These are phyloP conservation scores for Trypanosoma vivax DNA, from an alignment of 208 protist genomes.

Conservation along the genomic window DNA sequence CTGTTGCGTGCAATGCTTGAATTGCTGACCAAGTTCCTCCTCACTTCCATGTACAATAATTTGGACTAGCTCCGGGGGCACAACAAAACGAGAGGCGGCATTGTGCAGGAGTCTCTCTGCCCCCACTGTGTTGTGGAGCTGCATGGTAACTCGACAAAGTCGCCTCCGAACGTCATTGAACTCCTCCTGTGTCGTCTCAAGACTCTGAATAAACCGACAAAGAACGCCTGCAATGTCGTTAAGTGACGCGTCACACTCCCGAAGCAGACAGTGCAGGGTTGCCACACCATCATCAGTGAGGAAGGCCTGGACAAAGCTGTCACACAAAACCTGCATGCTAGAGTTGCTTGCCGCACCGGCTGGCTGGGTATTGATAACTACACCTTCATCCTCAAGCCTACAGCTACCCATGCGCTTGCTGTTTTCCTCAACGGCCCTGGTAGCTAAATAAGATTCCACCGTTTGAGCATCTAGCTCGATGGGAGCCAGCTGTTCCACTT, in stretches of 20 bases:
- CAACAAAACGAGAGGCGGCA: slow-evolving; percentile 45
- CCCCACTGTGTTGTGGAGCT: slow-evolving; percentile 35
- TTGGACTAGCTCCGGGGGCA: slow-evolving; percentile 75
- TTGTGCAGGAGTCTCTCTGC: slow-evolving; percentile 54
- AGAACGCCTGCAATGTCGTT: slow-evolving; percentile 64
- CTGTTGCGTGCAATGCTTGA: slow-evolving; percentile 40
- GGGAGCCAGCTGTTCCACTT: too few relatives aligned
- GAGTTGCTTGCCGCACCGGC: slow-evolving; percentile 30
- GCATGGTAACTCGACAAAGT: slow-evolving; percentile 35
- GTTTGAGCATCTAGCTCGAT: too few relatives aligned
- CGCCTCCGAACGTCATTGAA: slow-evolving; percentile 70
- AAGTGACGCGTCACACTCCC: slow-evolving; percentile 48
- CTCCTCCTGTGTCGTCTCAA: slow-evolving; percentile 54
- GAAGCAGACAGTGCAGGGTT: slow-evolving; percentile 44
- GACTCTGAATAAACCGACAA: slow-evolving; percentile 52
- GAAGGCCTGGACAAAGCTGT: slow-evolving; percentile 64
- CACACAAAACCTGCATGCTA: slow-evolving; percentile 44
- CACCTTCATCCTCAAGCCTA: too few relatives aligned
- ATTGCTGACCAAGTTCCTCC: slow-evolving; percentile 66
- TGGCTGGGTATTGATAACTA: too few relatives aligned
- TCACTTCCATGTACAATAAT: slow-evolving; percentile 64
- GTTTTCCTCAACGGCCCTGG: too few relatives aligned
- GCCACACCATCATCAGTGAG: slow-evolving; percentile 54
- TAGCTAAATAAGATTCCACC: too few relatives aligned
- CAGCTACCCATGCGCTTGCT: too few relatives aligned